Conservation (phyloP, 352 stramenopile genomes). For the Phytophthora parvispora region DNA sequence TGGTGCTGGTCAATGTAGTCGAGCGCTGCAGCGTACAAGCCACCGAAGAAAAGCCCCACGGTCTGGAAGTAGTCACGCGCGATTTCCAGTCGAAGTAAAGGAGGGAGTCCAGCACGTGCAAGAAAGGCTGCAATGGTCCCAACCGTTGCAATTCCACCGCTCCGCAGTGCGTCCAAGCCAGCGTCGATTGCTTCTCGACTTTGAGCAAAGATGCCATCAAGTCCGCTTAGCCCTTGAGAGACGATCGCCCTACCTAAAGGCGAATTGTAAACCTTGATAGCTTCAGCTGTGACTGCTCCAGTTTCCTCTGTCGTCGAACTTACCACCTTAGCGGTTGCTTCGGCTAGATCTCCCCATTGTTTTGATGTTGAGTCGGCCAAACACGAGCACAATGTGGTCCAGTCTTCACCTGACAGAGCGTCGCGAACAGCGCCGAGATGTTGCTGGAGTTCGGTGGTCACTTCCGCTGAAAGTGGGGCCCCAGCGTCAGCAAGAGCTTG, state of each 20-base stretch:
- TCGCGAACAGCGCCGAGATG: not conserved
- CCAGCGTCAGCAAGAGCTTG: conserved; percentile 32
- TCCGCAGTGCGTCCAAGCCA: not conserved
- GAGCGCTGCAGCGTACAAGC: conserved; percentile 23
- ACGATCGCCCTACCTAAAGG: not conserved
- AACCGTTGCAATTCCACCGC: not conserved
- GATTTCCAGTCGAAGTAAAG: conserved; percentile 43
- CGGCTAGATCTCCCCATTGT: not conserved
- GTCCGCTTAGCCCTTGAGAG: not conserved
- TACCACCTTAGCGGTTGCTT: not conserved
- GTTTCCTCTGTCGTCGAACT: not conserved
- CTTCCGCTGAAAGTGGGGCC: not conserved
- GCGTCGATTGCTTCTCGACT: not conserved
- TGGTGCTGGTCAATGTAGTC: not conserved
- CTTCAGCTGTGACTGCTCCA: not conserved
- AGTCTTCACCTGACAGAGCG: not conserved
- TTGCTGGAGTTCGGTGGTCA: not conserved
- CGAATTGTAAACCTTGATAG: not conserved
- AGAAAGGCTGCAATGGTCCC: not conserved
- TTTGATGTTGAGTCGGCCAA: not conserved
- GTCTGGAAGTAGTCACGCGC: conserved; percentile 44
- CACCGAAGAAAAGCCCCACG: conserved; percentile 42
- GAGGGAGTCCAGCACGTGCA: not conserved
- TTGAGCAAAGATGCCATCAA: not conserved
- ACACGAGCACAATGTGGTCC: not conserved